A percentile compares a stretch with the other conserved stretches of the same genome.
Evolutionary conservation across 805 yeast species (phyloP).

Genomic region (Yamadazyma philogaea): DNA sequence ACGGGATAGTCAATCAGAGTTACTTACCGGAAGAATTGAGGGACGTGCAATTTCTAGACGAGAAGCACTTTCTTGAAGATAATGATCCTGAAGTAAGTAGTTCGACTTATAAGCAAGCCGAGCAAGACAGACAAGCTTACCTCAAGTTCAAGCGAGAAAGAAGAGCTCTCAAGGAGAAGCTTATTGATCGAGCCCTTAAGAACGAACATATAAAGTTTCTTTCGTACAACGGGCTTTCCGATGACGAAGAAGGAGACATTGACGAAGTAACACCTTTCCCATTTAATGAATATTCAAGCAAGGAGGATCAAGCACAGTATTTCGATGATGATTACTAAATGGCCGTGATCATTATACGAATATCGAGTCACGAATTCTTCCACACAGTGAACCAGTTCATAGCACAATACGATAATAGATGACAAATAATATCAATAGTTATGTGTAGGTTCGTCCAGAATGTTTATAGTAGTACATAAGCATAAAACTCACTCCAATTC

Average conservation of each 20-base stretch:
- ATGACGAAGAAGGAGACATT: conserved; percentile 1
- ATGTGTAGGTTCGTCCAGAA: too few relatives aligned
- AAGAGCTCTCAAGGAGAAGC: conserved; percentile 10
- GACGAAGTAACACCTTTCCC: conserved; percentile 13
- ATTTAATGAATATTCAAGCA: conserved; percentile 33
- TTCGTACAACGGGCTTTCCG: not conserved
- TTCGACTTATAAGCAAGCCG: conserved; percentile 13
- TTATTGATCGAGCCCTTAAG: conserved; percentile 5
- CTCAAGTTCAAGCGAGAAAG: conserved; percentile 16
- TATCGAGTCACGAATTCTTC: conserved; percentile 30
- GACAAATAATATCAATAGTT: not conserved
- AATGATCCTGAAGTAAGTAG: conserved; percentile 19
- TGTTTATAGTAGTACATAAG: too few relatives aligned
- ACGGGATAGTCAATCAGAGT: conserved; percentile 71
- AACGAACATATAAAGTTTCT: not conserved
- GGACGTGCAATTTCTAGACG: conserved; percentile 46
- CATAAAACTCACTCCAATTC: too few relatives aligned
- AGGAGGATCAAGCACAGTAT: conserved; percentile 38
- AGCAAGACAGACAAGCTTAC: conserved; percentile 19
- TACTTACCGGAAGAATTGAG: conserved; percentile 66
- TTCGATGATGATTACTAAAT: conserved; percentile 33
- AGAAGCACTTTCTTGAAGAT: conserved; percentile 51
- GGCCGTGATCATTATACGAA: conserved; percentile 32
- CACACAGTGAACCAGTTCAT: too few relatives aligned
- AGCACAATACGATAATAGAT: not conserved